phyloP scores from a whole-genome alignment of 208 protist genomes.

The Phytomonas francai region DNA sequence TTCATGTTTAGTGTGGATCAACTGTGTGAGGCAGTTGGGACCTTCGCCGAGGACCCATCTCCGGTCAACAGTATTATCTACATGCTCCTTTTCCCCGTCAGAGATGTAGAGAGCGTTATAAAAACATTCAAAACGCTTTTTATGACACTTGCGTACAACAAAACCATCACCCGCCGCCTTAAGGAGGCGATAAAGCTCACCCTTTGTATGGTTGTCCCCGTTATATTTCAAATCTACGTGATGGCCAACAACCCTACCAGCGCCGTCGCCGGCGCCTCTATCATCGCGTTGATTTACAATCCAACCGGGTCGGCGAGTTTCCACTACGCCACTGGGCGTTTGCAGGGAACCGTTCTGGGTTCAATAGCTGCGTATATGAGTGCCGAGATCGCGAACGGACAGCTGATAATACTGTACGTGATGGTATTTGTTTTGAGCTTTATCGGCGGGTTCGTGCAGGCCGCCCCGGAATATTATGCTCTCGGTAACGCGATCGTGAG shows the following conservation, averaged over 20 bases:
- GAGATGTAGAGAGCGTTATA: constrained; percentile 59
- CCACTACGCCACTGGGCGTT: constrained; percentile 76
- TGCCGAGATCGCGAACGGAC: constrained; percentile 58
- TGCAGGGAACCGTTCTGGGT: constrained; percentile 82
- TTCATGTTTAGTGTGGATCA: constrained; percentile 90
- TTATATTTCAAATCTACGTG: constrained; percentile 86
- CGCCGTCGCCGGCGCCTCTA: constrained; percentile 70
- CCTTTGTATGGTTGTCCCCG: constrained; percentile 78
- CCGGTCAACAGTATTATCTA: constrained; percentile 42
- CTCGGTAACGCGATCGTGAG: constrained; percentile 83
- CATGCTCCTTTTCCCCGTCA: constrained; percentile 37
- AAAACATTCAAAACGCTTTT: constrained; percentile 47
- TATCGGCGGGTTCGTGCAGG: constrained; percentile 83
- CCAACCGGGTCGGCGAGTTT: constrained; percentile 86
- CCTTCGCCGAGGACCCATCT: constrained; percentile 46
- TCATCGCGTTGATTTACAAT: constrained; percentile 88
- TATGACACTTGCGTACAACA: constrained; percentile 31
- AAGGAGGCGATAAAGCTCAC: constrained; percentile 90
- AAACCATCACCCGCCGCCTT: constrained; percentile 64
- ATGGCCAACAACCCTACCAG: constrained; percentile 61
- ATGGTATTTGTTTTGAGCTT: constrained; percentile 67
- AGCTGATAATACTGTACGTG: constrained; percentile 62
- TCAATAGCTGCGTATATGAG: constrained; percentile 54
- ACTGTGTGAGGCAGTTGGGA: constrained; percentile 76
- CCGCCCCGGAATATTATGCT: constrained; percentile 69